Base-by-base conservation (phyloP, 2,329 filamentous ascomycete genomes). In the Penicillium sclerotiorum region DNA sequence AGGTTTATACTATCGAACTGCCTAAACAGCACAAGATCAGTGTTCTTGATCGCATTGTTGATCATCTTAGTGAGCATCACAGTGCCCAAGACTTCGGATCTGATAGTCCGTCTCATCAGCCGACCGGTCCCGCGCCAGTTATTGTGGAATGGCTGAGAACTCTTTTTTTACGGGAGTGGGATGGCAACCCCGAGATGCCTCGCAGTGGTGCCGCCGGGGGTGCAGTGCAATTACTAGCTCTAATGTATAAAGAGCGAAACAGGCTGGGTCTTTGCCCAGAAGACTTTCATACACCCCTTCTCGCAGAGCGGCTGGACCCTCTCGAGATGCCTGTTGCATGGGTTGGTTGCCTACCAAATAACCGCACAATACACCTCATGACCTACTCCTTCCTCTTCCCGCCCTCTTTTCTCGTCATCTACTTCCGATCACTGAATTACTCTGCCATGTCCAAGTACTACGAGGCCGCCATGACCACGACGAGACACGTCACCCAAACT, bases 351-450 rank as follows among this genome's bases (percentile, higher is more conserved):
- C 74, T 73, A 2, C 75, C 81, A 0, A 85, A 83, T 25, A 83
- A 79, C 51, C 84, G 85, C 58, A 82, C 76, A 22, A 74, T 86
- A 18, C 91, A 96, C 68, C 74, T 97, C 1, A 75, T 97, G 3
- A 86, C 91, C 50, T 90, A 88, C 56, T 84, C 89, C 0, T 95
- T 88, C 64, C 77, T 97, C 0, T 96, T 96, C 61, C 84, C 81
- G 17, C 80, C 86, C 0, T 79, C 85, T 0, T 83, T 84, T 1
- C 74, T 95, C 2, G 86, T 95, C 2, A 85, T 84, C 0, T 95
- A 91, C 66, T 96, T 97, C 67, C 86, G 93, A 15, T 84, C 90
- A 4, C 86, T 96, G 63, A 96, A 96, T 65, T 90, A 94, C 62
- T 84, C 89, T 0, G 81, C 82, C 13, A 97, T 97, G 93, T 89